Base-by-base conservation (phyloP, 2,329 filamentous ascomycete genomes). In the Hymenoscyphus salicellus region DNA sequence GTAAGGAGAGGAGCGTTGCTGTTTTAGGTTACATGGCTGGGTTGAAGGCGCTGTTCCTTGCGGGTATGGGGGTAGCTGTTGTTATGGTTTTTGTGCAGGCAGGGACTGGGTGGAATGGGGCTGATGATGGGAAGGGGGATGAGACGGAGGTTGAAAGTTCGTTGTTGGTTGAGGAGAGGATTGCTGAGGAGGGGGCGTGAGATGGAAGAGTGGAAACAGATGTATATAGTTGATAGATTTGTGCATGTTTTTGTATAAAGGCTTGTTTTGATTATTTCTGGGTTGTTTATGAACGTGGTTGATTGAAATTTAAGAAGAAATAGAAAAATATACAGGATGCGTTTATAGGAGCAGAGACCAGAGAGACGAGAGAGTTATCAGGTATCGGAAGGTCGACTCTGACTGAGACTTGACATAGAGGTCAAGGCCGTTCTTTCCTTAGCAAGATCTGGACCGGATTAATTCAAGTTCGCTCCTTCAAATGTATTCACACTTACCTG, bases 1-100 rank as follows among this genome's bases (percentile, higher is more conserved):
- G 84, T 0, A 70, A 75, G 6, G 83, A 86, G 66, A 79, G 75
- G 49, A 74, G 77, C 8, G 76, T 87, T 30, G 86, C 86, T 0
- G 72, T 86, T 0, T 65, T 75, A 14, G 81, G 81, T 1, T 89
- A 88, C 71, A 79, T 83, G 62, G 76, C 78, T n/a, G 84, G 82
- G 0, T 70, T 88, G 23, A 81, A 78, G 60, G 78, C 78, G 6
- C 73, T 88, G 52, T 86, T 86, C 68, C 64, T 86, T 30, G 80
- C 79, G 5, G 83, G 80, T 0, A 79, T 81, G 17, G 80, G 75
- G 0, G 69, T 88, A 58, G 81, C 82, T 1, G 63, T 83, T 14
- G 58, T 79, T 1, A 82, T 84, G 68, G 76, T 82, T 1, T 68
- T 82, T 2, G 74, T 86, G 17, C 86, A 88, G 71, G 85, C 85